Percentiles rank a stretch among this genome's conserved stretches.
Conservation (phyloP, 2,329 filamentous ascomycete species). For the Thielaviopsis ethacetica region DNA sequence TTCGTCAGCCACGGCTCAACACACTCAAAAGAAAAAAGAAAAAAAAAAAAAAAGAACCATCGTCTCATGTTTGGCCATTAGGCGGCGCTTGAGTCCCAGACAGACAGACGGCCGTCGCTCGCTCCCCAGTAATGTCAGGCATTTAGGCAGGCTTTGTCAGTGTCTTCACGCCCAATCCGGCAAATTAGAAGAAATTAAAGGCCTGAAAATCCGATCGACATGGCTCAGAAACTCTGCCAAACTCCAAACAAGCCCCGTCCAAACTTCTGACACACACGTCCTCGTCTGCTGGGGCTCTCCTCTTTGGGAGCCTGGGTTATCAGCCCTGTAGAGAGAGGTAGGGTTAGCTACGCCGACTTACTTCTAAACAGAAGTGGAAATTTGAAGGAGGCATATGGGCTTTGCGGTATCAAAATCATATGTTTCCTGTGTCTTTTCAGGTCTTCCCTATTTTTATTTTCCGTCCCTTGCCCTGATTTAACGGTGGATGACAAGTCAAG, state of each 20-base stretch:
- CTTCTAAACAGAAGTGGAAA: not conserved
- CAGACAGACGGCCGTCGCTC: too few species aligned
- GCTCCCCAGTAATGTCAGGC: not conserved
- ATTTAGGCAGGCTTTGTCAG: not conserved
- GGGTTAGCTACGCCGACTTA: not conserved
- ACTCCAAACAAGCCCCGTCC: not conserved
- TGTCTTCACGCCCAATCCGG: not conserved
- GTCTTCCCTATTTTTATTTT: too few species aligned
- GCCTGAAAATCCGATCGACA: not conserved
- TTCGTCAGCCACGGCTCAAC: too few species aligned
- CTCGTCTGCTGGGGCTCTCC: too few species aligned
- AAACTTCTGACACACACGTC: not conserved
- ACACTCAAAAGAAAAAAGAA: too few species aligned
- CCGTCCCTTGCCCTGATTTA: too few species aligned
- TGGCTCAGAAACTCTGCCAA: not conserved
- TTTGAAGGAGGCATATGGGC: not conserved
- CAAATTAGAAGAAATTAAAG: not conserved
- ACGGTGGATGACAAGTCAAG: too few species aligned
- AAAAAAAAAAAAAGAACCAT: too few species aligned
- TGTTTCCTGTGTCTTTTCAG: too few species aligned
- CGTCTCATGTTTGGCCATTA: too few species aligned
- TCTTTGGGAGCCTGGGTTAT: not conserved
- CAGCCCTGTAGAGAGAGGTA: not conserved
- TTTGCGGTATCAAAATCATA: not conserved
- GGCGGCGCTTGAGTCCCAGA: too few species aligned